phyloP scores from a whole-genome alignment of 2,329 filamentous ascomycete species.

The Colletotrichum gigasporum region DNA sequence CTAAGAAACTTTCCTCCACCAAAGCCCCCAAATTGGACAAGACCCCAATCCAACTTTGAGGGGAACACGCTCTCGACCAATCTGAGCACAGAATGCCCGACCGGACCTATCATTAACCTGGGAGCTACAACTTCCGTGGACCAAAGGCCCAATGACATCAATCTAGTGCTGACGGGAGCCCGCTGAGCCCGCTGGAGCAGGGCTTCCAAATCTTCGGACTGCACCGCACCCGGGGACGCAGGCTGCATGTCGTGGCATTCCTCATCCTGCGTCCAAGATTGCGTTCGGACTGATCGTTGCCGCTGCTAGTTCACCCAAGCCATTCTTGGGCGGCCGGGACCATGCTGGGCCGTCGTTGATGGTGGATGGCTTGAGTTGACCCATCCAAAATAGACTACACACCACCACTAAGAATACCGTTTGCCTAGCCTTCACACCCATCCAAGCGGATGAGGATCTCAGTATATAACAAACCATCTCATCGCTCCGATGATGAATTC shows the following conservation, averaged over 20 bases:
- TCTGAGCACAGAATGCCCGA: neutral
- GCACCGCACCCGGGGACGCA: neutral
- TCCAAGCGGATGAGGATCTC: neutral
- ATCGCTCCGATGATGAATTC: neutral
- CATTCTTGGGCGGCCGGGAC: neutral
- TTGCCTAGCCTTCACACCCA: neutral
- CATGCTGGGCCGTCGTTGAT: slow-evolving; percentile 2
- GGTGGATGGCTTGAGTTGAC: slow-evolving; percentile 10
- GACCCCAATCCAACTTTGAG: neutral
- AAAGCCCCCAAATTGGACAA: neutral
- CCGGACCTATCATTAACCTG: neutral
- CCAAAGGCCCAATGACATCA: neutral
- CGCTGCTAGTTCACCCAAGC: neutral
- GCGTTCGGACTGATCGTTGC: neutral
- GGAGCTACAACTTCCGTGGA: neutral
- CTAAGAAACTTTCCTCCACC: neutral
- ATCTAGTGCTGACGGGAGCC: slow-evolving; percentile 13
- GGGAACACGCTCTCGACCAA: neutral
- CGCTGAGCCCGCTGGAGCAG: neutral
- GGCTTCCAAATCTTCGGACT: slow-evolving; percentile 6
- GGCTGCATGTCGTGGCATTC: neutral
- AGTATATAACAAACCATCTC: slow-evolving; percentile 21
- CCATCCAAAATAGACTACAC: slow-evolving; percentile 16
- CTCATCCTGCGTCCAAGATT: neutral
- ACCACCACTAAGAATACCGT: neutral